Percentiles rank a stretch among this genome's conserved stretches.
phyloP scores from a whole-genome alignment of 1,284 basidiomycete genomes.

The Neonothopanus nambi region DNA sequence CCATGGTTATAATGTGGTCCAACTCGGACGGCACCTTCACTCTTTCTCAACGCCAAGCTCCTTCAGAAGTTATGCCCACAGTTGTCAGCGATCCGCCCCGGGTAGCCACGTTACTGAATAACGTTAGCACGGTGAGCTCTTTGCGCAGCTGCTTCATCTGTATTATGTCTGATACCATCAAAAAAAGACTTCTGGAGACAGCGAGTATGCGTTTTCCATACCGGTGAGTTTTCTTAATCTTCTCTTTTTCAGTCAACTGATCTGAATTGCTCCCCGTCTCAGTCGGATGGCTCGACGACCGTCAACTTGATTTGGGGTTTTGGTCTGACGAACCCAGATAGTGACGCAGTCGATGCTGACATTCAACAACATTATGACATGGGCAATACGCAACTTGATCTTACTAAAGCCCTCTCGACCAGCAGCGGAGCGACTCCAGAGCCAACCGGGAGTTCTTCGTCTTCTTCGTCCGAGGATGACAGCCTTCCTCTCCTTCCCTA shows the following conservation, averaged over 20 bases:
- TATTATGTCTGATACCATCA: too few species aligned
- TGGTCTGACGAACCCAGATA: conserved; percentile 40
- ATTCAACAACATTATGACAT: conserved; percentile 43
- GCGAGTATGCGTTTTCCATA: conserved; percentile 47
- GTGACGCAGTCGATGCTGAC: conserved; percentile 34
- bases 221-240: conserved; percentile 35
- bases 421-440: neutral
- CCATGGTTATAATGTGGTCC: conserved; percentile 69
- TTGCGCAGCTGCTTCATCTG: neutral
- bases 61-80: conserved; percentile 45
- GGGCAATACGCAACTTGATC: conserved; percentile 39
- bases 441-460: neutral
- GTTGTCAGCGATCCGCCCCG: conserved; percentile 50
- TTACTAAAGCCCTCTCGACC: conserved; percentile 35
- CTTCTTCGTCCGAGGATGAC: conserved; percentile 9
- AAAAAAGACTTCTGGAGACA: conserved; percentile 35
- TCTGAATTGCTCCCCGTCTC: neutral
- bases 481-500: conserved; percentile 33
- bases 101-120: conserved; percentile 39
- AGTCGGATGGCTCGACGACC: conserved; percentile 39
- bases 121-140: conserved; percentile 36
- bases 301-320: conserved; percentile 53
- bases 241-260: neutral
- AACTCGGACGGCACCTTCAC: conserved; percentile 55
- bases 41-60: conserved; percentile 58